These are phyloP conservation scores for Phycomyces blakesleeanus DNA, from an alignment of 192 early-diverging fungal species.

Conservation along the genomic window DNA sequence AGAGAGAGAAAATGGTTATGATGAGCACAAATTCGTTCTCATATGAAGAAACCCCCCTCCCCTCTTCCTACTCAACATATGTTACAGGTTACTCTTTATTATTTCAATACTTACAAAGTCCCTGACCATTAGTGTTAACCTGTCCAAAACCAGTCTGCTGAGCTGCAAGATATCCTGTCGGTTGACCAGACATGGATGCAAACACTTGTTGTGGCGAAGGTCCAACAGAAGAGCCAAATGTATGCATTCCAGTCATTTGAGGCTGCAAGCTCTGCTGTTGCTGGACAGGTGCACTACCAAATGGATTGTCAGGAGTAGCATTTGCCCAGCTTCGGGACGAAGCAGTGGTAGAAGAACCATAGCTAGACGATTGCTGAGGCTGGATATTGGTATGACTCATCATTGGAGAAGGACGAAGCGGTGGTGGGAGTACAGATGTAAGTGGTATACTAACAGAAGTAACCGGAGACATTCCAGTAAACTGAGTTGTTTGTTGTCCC, in stretches of 20 bases:
- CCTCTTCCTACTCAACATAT: too few species aligned
- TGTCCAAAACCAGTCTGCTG: constrained; percentile 11
- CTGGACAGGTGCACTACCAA: constrained; percentile 12
- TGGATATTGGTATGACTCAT: neutral
- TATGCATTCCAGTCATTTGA: constrained; percentile 1
- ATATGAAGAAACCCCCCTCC: too few species aligned
- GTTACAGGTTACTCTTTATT: too few species aligned
- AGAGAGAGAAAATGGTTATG: too few species aligned
- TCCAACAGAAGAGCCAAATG: neutral
- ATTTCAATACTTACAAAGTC: neutral
- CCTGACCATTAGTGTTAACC: neutral
- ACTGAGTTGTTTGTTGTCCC: neutral
- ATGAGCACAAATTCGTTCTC: too few species aligned
- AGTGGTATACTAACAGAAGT: neutral
- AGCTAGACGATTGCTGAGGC: neutral
- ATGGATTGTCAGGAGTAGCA: constrained; percentile 37
- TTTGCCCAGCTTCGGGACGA: constrained; percentile 17
- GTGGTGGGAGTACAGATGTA: neutral
- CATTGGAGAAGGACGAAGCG: neutral
- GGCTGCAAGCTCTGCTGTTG: neutral
- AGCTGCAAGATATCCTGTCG: neutral
- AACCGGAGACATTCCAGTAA: neutral
- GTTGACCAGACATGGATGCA: constrained; percentile 17
- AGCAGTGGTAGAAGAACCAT: neutral
- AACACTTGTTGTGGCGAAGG: constrained; percentile 11